Base-by-base conservation (phyloP, 768 basidiomycete genomes). In the Trametes cingulata region DNA sequence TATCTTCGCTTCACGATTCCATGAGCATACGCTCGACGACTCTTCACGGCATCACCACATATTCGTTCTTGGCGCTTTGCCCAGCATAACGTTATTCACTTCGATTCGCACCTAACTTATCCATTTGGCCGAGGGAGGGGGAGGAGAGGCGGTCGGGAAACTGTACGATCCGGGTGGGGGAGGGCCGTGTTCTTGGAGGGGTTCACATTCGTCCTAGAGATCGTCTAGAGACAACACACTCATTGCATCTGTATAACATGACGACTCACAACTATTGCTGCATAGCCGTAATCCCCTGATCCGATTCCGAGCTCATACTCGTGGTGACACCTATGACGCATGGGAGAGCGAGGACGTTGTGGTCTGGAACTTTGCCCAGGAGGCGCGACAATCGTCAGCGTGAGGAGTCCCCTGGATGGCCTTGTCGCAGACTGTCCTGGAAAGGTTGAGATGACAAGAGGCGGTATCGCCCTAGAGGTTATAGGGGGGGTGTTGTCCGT, bases 91-190 rank as follows among this genome's bases (percentile, higher is more conserved):
- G n/a, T 50, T 50, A 40, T 40, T 52, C 39, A 20, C 40, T 40
- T 33, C 40, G 52, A 10, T 53, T 53, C 22, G 13, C 40, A n/a
- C 40, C 39, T 53, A 53, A 53, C 25, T 53, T 53, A 53, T 53
- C 41, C 25, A 24, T 40, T 53, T 53, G 24, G 40, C 52, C 33
- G 40, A 42, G 42, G 51, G 41, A 24, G 37, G 36, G 17, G 37
- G 15, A 20, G 37, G 51, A n/a, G 39, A 39, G 51, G 17, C 24
- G 51, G n/a, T n/a, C n/a, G 7, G 24, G 37, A 20, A 22, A 7
- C 17, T 15, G 42, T 43, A 49, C 13, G 45, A 47, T 27, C 24
- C 22, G 24, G 45, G 12, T 17, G 45, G 13, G 45, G 48, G 33
- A 5, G 29, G 17, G 17, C 29, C 7, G 8, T 10, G 25, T 35